Conservation (phyloP, 805 yeast species). For the Priceomyces haplophilus region DNA sequence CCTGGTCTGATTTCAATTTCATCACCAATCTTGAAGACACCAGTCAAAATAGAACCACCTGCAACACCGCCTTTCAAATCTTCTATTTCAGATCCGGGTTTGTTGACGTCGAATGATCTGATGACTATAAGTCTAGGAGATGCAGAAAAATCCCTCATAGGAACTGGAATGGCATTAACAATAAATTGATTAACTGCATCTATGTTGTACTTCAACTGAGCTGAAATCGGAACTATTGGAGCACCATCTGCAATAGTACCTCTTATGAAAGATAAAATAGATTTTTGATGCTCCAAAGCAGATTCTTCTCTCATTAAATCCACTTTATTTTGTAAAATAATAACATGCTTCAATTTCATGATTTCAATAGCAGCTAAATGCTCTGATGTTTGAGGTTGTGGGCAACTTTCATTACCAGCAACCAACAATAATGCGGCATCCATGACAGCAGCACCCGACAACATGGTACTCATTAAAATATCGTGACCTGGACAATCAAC, state of each 20-base stretch:
- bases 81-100: slow-evolving; percentile 96
- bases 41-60: slow-evolving; percentile 96
- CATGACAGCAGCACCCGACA: slow-evolving; percentile 99
- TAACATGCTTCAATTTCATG: slow-evolving; percentile 96
- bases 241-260: slow-evolving; percentile 99
- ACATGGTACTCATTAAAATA: slow-evolving; percentile 99
- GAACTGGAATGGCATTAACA: slow-evolving; percentile 93
- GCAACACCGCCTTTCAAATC: slow-evolving; percentile 99
- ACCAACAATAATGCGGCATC: slow-evolving; percentile 95
- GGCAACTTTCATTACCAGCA: slow-evolving; percentile 99
- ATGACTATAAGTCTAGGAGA: slow-evolving; percentile 94
- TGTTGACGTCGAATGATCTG: slow-evolving; percentile 97
- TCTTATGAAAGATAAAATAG: slow-evolving; percentile 86
- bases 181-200: slow-evolving; percentile 98
- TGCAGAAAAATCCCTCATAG: slow-evolving; percentile 90
- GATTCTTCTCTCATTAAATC: slow-evolving; percentile 97
- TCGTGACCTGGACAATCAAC: slow-evolving; percentile 99
- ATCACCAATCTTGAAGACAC: slow-evolving; percentile 96
- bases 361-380: slow-evolving; percentile 99
- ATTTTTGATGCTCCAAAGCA: slow-evolving; percentile 92
- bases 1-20: slow-evolving; percentile 99
- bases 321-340: slow-evolving; percentile 95
- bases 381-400: slow-evolving; percentile 99
- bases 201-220: slow-evolving; percentile 96
- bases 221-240: slow-evolving; percentile 97